These are phyloP conservation scores for Myxozyma neotropica DNA, from an alignment of 805 yeast genomes.

Conservation along the genomic window DNA sequence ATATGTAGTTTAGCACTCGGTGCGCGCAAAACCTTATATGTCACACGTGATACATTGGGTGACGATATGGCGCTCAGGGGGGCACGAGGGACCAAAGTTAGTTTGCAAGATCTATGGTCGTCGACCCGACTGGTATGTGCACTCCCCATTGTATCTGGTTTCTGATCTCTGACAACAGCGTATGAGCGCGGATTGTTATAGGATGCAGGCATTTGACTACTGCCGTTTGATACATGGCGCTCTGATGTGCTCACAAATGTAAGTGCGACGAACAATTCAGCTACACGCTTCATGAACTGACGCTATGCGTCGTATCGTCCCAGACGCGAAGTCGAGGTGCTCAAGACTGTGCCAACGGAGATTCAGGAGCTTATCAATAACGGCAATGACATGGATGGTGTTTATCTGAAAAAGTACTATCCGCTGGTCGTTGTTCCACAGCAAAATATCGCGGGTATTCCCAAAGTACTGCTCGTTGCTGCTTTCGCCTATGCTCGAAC, in stretches of 20 bases:
- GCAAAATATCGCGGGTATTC: slow-evolving; percentile 29
- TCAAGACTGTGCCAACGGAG: slow-evolving; percentile 14
- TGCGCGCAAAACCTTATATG: no score
- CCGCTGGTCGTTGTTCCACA: slow-evolving; percentile 27
- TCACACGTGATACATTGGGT: not conserved
- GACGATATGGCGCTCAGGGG: not conserved
- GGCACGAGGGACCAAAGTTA: not conserved
- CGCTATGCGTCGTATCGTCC: no score
- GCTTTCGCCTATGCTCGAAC: slow-evolving; percentile 23
- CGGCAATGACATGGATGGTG: slow-evolving; percentile 4
- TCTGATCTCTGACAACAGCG: not conserved
- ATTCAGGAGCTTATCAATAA: slow-evolving; percentile 5
- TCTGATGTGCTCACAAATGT: slow-evolving; percentile 15
- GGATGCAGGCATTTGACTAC: slow-evolving; percentile 1
- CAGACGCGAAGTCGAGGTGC: slow-evolving; percentile 28
- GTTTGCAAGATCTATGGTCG: no score
- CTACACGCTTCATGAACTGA: no score
- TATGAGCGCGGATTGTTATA: not conserved
- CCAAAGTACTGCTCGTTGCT: slow-evolving; percentile 13
- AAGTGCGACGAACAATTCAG: no score
- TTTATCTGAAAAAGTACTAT: slow-evolving; percentile 11
- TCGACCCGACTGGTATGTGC: no score
- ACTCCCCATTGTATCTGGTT: no score
- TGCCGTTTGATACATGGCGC: slow-evolving; percentile 8
- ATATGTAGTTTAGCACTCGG: no score